phyloP scores from a whole-genome alignment of 176 grass and related monocot species.

The Panicum miliaceum region DNA sequence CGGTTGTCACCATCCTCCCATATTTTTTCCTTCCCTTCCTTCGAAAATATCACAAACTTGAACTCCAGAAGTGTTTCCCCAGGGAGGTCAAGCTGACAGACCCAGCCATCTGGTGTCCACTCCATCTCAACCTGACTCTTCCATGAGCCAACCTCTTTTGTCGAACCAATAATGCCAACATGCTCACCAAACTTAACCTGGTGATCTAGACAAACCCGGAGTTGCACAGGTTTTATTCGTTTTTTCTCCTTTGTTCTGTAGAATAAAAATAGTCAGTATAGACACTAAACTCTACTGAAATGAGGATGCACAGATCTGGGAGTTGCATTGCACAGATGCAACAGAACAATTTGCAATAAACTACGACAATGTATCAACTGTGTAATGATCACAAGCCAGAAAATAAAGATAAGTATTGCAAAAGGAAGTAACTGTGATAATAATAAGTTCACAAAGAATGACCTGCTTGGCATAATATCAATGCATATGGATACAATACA shows the following conservation, averaged over 20 bases:
- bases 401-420: background rate
- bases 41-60: conserved; percentile 78
- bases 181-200: conserved; percentile 94
- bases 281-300: conserved; percentile 18
- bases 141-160: conserved; percentile 82
- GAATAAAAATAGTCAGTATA: conserved; percentile 13
- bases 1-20: conserved; percentile 85
- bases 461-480: background rate
- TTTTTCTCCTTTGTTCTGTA: conserved; percentile 62
- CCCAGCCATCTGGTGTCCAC: conserved; percentile 82
- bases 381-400: background rate
- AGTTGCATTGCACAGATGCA: conserved; percentile 7
- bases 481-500: background rate
- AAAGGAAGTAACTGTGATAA: background rate
- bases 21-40: conserved; percentile 57
- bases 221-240: conserved; percentile 34
- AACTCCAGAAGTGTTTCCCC: conserved; percentile 61
- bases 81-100: conserved; percentile 62
- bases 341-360: background rate
- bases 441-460: background rate
- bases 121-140: conserved; percentile 63
- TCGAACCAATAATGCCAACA: conserved; percentile 71
- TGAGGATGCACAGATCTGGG: background rate
- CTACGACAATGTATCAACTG: background rate
- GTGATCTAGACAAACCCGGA: conserved; percentile 66